Base-by-base conservation (phyloP, 2,329 filamentous ascomycete species). In the Ceratocystis papillata region DNA sequence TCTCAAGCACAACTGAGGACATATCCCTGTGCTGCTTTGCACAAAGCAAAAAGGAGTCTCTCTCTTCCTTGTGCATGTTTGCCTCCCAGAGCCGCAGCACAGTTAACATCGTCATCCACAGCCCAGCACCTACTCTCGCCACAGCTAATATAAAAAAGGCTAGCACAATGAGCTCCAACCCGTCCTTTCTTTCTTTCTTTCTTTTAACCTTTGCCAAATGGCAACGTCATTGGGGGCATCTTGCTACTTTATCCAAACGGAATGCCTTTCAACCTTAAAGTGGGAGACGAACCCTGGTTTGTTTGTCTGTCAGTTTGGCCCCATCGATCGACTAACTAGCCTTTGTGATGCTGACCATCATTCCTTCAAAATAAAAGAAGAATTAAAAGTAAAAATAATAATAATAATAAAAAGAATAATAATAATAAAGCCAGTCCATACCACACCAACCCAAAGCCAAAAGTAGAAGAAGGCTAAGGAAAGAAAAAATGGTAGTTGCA, bases 241-340 rank as follows among this genome's bases (percentile, higher is more conserved):
- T n/a, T 20, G 20, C 20, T 8, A 50, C 17, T 50, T 20, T 50
- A 50, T 50, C n/a, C 46, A 37, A 37, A 8, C 33, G 12, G 33
- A 37, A 37, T 37, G 10, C 37, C 37, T 41, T 41, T 12, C 37
- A 20, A n/a, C 46, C 17, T 50, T n/a, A 50, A 20, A 20, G 17
- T 8, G 7, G 20, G 17, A 50, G 22, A 50, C 46, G 8, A 50
- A 50, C 45, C 45, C 45, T 20, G 15, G 48, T 15, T 53, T 53
- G 48, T 53, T 53, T 53, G 48, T 53, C 48, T 53, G 48, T 53
- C 48, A 53, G 8, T 25, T 53, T 20, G 22, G 20, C 48, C 45
- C 17, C 15, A 17, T 28, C 22, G 48, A 53, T 53, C 48, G 15
- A 15, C 48, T 3, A 17, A 20, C 17, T 28, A 25, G 48, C 25